These are phyloP conservation scores for Aspergillus hortae DNA, from an alignment of 2,329 filamentous ascomycete species.

Conservation along the genomic window DNA sequence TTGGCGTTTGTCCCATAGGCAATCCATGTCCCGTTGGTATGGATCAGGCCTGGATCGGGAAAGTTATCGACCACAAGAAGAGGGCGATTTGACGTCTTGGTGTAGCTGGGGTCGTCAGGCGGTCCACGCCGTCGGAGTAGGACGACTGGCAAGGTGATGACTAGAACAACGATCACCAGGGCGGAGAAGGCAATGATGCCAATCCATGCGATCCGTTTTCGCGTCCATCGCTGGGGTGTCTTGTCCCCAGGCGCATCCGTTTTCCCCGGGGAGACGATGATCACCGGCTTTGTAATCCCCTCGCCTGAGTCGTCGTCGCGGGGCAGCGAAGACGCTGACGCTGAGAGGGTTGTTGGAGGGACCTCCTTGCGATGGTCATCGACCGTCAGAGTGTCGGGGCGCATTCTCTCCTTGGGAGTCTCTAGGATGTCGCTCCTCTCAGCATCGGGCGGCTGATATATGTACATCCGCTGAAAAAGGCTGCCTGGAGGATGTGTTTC, in stretches of 20 bases:
- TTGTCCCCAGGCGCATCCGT: not conserved
- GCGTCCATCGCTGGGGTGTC: constrained; percentile 5
- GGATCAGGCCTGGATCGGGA: constrained; percentile 27
- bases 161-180: constrained; percentile 5
- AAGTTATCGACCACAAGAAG: constrained; percentile 24
- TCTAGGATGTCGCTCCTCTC: too few relatives aligned
- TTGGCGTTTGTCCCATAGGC: constrained; percentile 29
- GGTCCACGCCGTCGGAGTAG: constrained; percentile 4
- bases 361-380: not conserved
- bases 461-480: too few relatives aligned
- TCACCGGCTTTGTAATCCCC: too few relatives aligned
- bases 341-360: not conserved
- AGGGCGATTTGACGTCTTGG: constrained; percentile 16
- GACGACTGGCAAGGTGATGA: constrained; percentile 21
- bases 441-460: too few relatives aligned
- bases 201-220: constrained; percentile 6
- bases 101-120: constrained; percentile 16
- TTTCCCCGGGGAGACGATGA: too few relatives aligned
- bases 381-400: not conserved
- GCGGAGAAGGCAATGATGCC: not conserved
- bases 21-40: constrained; percentile 33
- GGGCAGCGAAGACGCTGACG: not conserved
- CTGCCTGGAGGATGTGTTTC: too few relatives aligned
- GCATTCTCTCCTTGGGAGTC: not conserved
- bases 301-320: not conserved